phyloP scores from a whole-genome alignment of 805 yeast genomes.

The Wickerhamomyces pijperi region DNA sequence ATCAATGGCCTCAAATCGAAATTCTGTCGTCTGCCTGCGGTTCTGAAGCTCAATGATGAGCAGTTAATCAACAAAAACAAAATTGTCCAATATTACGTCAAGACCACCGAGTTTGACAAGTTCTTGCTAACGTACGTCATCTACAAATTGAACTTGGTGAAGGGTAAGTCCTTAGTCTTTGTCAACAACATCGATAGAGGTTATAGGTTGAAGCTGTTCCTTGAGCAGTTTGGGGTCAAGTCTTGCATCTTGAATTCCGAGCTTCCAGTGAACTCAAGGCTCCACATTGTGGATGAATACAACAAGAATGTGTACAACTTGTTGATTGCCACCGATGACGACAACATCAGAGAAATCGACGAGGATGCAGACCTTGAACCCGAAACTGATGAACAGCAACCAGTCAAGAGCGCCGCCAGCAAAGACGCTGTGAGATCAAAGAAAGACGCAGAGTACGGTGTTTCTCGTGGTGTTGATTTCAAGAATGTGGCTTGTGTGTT shows the following conservation, averaged over 20 bases:
- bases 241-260: slow-evolving; percentile 87
- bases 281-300: slow-evolving; percentile 92
- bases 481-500: slow-evolving; percentile 92
- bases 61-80: slow-evolving; percentile 40
- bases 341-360: slow-evolving; percentile 40
- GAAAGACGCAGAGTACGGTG: slow-evolving; percentile 77
- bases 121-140: slow-evolving; percentile 85
- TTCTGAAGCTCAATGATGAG: slow-evolving; percentile 69
- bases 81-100: slow-evolving; percentile 77
- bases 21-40: slow-evolving; percentile 77
- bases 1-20: slow-evolving; percentile 61
- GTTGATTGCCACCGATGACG: slow-evolving; percentile 92
- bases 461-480: slow-evolving; percentile 94
- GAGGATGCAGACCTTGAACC: slow-evolving; percentile 15
- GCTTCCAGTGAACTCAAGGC: slow-evolving; percentile 82
- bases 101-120: slow-evolving; percentile 82
- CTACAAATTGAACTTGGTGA: slow-evolving; percentile 75
- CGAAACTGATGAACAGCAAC: slow-evolving; percentile 3
- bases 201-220: slow-evolving; percentile 76
- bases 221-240: slow-evolving; percentile 90
- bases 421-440: slow-evolving; percentile 22
- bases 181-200: slow-evolving; percentile 95
- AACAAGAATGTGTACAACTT: slow-evolving; percentile 80
- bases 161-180: slow-evolving; percentile 84
- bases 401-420: slow-evolving; percentile 5